Conservation (phyloP, 2,329 filamentous ascomycete species). For the Fusarium globosum region DNA sequence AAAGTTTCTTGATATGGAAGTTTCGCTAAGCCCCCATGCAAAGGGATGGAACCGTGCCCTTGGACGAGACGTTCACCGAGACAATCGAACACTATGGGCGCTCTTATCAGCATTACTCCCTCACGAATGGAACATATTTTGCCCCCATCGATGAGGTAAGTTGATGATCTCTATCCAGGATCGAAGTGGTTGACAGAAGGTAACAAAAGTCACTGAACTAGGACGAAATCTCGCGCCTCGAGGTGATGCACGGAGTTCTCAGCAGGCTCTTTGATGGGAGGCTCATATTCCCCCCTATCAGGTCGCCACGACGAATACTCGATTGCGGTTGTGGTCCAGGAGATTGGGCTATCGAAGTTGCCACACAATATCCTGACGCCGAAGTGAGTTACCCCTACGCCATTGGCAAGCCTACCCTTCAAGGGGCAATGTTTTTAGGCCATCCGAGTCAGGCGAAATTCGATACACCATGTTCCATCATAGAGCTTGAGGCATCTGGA, state of each 20-base stretch:
- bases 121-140: conserved; percentile 74
- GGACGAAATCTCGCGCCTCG: conserved; percentile 75
- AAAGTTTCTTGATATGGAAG: conserved; percentile 7
- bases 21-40: conserved; percentile 39
- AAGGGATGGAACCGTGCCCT: conserved; percentile 62
- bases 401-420: not conserved
- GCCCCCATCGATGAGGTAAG: conserved; percentile 77
- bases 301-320: conserved; percentile 67
- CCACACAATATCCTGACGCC: conserved; percentile 70
- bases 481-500: not conserved
- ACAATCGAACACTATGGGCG: conserved; percentile 71
- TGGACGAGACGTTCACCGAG: conserved; percentile 69
- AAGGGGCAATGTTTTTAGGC: not conserved
- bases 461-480: not conserved
- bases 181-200: conserved; percentile 3
- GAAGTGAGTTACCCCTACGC: conserved; percentile 61
- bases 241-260: conserved; percentile 72
- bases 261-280: conserved; percentile 72
- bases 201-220: conserved; percentile 50
- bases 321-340: conserved; percentile 80
- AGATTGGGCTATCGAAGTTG: conserved; percentile 76
- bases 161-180: not conserved
- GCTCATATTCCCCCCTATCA: conserved; percentile 76
- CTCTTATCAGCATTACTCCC: conserved; percentile 73
- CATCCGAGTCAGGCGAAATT: not conserved